These are phyloP conservation scores for Omphalotus guepiniiformis DNA, from an alignment of 768 basidiomycete species.

Conservation along the genomic window DNA sequence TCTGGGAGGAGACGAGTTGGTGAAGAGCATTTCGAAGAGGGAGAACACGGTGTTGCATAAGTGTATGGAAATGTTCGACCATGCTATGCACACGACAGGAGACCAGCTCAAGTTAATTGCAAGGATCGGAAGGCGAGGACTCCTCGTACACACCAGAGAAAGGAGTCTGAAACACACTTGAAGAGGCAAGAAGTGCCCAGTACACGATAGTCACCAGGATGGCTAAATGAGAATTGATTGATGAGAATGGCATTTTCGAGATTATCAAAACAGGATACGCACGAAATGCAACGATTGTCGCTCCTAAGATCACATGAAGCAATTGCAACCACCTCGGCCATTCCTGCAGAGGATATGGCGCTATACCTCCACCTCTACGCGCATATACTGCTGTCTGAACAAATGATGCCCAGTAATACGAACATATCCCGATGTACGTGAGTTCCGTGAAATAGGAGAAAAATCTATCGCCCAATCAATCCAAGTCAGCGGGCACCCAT, in stretches of 20 bases:
- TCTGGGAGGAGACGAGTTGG: slow-evolving; percentile 46
- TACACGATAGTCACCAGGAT: slow-evolving; percentile 60
- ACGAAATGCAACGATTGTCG: slow-evolving; percentile 56
- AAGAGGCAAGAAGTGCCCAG: slow-evolving; percentile 50
- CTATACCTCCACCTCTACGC: slow-evolving; percentile 13
- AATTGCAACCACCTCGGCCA: slow-evolving; percentile 57
- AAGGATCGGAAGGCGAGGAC: slow-evolving; percentile 2
- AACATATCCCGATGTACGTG: slow-evolving; percentile 54
- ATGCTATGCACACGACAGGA: slow-evolving; percentile 34
- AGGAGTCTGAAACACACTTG: slow-evolving; percentile 34
- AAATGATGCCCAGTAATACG: slow-evolving; percentile 59
- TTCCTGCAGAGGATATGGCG: slow-evolving; percentile 48
- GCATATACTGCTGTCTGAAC: slow-evolving; percentile 49
- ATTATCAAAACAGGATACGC: slow-evolving; percentile 22
- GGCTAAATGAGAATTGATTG: slow-evolving; percentile 31
- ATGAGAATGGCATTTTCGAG: not conserved
- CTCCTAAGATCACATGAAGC: slow-evolving; percentile 49
- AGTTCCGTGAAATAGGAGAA: slow-evolving; percentile 65
- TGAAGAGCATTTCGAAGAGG: slow-evolving; percentile 53
- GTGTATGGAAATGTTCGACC: slow-evolving; percentile 58
- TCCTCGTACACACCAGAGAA: slow-evolving; percentile 32
- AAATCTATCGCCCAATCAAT: slow-evolving; percentile 33
- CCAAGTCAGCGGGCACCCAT: not conserved
- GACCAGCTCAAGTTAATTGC: slow-evolving; percentile 14
- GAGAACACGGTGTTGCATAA: slow-evolving; percentile 54